Conservation (phyloP, 2,329 filamentous ascomycete species). For the Fusarium sp. region DNA sequence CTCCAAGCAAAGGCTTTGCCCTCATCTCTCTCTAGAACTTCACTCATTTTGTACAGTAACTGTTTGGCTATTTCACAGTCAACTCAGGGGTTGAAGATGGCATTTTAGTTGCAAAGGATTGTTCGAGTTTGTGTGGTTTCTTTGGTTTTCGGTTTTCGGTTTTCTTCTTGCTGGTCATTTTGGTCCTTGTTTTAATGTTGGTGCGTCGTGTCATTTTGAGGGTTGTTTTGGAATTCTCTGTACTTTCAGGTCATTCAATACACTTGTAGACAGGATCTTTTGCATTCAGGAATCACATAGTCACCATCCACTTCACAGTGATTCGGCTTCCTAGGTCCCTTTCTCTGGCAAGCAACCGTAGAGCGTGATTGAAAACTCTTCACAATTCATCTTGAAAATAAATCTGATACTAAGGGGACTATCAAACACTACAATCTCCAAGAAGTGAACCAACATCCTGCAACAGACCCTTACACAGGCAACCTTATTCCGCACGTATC, state of each 20-base stretch:
- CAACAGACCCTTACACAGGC: neutral
- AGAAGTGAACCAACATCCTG: neutral
- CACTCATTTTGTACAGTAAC: neutral
- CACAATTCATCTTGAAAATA: too few relatives aligned
- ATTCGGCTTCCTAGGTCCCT: too few relatives aligned
- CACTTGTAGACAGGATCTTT: neutral
- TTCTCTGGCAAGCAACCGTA: too few relatives aligned
- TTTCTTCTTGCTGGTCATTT: neutral
- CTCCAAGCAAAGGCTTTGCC: neutral
- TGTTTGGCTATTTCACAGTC: neutral
- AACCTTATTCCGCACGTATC: neutral
- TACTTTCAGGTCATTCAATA: neutral
- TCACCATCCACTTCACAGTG: too few relatives aligned
- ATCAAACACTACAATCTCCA: neutral
- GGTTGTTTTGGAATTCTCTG: neutral
- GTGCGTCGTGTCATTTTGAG: neutral
- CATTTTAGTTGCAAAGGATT: neutral
- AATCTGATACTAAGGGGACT: too few relatives aligned
- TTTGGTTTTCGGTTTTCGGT: neutral
- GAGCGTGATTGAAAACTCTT: too few relatives aligned
- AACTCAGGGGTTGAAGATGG: neutral
- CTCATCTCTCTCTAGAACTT: too few relatives aligned
- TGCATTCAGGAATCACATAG: too few relatives aligned
- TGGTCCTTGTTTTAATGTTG: neutral
- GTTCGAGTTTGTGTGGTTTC: neutral